Evolutionary conservation across 1,284 basidiomycete species (phyloP).

Genomic region (Cryptococcus sp.): DNA sequence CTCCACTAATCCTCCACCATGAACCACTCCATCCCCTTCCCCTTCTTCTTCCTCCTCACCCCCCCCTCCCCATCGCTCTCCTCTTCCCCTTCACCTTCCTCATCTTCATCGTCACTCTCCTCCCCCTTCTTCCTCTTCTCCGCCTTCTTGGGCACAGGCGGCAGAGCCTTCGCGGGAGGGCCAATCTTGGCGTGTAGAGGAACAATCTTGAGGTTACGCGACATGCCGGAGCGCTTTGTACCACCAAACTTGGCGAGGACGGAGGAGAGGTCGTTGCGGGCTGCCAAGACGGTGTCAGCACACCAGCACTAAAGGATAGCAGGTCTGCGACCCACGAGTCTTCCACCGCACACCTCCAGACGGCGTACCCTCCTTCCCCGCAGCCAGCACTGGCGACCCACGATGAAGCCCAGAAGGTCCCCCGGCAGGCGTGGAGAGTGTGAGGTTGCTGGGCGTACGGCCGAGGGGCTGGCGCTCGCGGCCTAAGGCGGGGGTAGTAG

Average conservation of each 20-base stretch:
- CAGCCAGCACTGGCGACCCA: slow-evolving; percentile 23
- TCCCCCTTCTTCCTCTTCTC: slow-evolving; percentile 39
- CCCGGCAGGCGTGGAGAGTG: slow-evolving; percentile 2
- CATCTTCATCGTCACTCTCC: slow-evolving; percentile 36
- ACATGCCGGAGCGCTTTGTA: slow-evolving; percentile 42
- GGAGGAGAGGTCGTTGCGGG: slow-evolving; percentile 40
- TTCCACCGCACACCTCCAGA: slow-evolving; percentile 36
- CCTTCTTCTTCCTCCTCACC: slow-evolving; percentile 26
- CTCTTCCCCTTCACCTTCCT: slow-evolving; percentile 37
- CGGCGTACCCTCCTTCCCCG: slow-evolving; percentile 15
- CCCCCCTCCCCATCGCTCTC: slow-evolving; percentile 34
- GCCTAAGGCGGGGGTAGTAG: not conserved
- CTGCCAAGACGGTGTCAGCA: slow-evolving; percentile 16
- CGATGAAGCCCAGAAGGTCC: slow-evolving; percentile 4
- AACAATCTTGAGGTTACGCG: slow-evolving; percentile 34
- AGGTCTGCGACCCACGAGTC: slow-evolving; percentile 25
- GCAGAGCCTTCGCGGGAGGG: slow-evolving; percentile 41
- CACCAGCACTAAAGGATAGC: too few species aligned
- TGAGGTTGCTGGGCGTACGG: slow-evolving; percentile 11
- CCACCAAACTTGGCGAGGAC: slow-evolving; percentile 44
- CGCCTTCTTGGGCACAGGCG: slow-evolving; percentile 45
- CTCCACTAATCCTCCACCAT: slow-evolving; percentile 41
- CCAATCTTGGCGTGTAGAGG: slow-evolving; percentile 46
- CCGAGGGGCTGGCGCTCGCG: slow-evolving; percentile 8
- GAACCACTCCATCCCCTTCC: slow-evolving; percentile 42